phyloP scores from a whole-genome alignment of 768 basidiomycete genomes.

The Amanita inopinata region DNA sequence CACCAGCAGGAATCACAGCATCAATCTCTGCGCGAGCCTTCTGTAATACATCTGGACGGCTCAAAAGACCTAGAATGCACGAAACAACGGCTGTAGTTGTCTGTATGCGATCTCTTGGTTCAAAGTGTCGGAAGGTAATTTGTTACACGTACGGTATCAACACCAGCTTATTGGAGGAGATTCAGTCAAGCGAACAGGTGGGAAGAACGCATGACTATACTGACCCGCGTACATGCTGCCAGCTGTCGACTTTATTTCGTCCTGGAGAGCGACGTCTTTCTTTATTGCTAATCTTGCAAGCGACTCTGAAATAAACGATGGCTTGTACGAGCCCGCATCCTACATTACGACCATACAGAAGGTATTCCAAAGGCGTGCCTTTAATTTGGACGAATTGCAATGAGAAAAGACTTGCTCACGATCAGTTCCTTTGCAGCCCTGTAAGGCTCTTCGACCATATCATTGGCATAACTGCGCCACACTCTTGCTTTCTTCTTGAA shows the following conservation, averaged over 20 bases:
- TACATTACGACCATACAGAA: slow-evolving; percentile 12
- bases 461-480: slow-evolving; percentile 28
- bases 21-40: slow-evolving; percentile 47
- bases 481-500: slow-evolving; percentile 37
- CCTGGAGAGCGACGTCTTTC: not conserved
- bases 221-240: slow-evolving; percentile 27
- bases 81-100: not conserved
- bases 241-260: slow-evolving; percentile 28
- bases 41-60: slow-evolving; percentile 32
- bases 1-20: slow-evolving; percentile 25
- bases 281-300: not conserved
- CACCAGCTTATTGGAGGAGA: slow-evolving; percentile 25
- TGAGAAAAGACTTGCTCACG: slow-evolving; percentile 19
- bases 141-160: slow-evolving; percentile 30
- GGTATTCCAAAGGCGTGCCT: not conserved
- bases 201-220: not conserved
- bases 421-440: slow-evolving; percentile 35
- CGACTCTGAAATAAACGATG: slow-evolving; percentile 33
- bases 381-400: not conserved
- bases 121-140: not conserved
- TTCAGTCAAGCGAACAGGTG: not conserved
- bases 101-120: not conserved
- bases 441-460: slow-evolving; percentile 35
- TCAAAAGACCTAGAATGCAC: not conserved
- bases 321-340: slow-evolving; percentile 30